Evolutionary conservation across 140 eudicot species (phyloP), one percentile per base, ranked within the genome.

Genomic region (Senecio squalidus): DNA sequence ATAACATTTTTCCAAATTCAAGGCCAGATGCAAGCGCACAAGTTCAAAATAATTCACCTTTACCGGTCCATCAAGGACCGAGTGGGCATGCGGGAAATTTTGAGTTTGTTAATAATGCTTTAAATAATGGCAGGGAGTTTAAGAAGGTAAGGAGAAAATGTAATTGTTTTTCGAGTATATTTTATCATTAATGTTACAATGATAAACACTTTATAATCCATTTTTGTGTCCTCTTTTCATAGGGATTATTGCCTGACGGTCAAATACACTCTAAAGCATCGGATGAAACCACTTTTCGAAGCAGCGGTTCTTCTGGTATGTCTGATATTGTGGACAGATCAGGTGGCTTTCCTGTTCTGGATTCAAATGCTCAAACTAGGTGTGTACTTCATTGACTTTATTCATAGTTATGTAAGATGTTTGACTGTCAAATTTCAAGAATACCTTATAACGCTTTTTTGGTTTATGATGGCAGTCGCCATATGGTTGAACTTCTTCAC

Each of bases 401-500:
- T 58, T 13, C 36, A 16, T 43, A 43, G 49, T 13, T 13, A n/a
- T 3, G 49, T 43, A 43, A 43, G 49, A 43, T 59, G 51, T 59
- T 41, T 16, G 25, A 62, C 16, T 20, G 39, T 50, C 33, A 36
- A 38, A 20, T 58, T 58, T 13, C 50, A 16, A 9, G 21, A 14
- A 26, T n/a, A 41, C 29, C 33, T 31, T 33, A 34, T 45, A 23
- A 41, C 21, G 36, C 13, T 34, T 23, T 54, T 64, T 56, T 62
- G 71, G 54, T 70, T 60, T 52, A 21, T 57, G 54, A 9, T 76
- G 62, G 61, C 73, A 85, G 93, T 65, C 78, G 80, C 33, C 58
- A 70, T 56, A 80, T 79, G 92, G 73, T 79, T 63, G 85, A 79
- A 78, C 86, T 79, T 60, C 79, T 76, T 65, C 74, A 77, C 79